Conservation (phyloP, 2,329 filamentous ascomycete genomes). For the Colletotrichum viniferum region DNA sequence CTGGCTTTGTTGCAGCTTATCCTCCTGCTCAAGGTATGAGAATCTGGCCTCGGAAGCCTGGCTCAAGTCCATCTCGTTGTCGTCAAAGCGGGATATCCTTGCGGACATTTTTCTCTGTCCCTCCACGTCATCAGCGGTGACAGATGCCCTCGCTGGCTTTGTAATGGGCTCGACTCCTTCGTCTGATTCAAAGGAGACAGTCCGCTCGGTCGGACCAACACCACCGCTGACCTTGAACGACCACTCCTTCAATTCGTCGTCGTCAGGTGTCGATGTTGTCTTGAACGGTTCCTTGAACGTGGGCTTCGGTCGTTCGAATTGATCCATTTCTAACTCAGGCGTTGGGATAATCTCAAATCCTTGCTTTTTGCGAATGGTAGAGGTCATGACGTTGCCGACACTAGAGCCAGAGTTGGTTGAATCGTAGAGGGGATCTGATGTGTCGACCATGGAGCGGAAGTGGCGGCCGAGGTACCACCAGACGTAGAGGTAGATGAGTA, state of each 20-base stretch:
- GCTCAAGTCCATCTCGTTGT: constrained; percentile 10
- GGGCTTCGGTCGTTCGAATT: constrained; percentile 7
- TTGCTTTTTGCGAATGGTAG: constrained; percentile 8
- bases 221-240: background rate
- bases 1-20: constrained; percentile 1
- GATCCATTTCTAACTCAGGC: constrained; percentile 1
- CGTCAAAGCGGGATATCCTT: constrained; percentile 9
- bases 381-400: background rate
- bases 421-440: background rate
- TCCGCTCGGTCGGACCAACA: background rate
- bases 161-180: background rate
- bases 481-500: constrained; percentile 46
- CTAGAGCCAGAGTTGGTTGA: background rate
- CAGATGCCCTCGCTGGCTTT: background rate
- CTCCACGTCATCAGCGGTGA: background rate
- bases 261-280: background rate
- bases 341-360: background rate
- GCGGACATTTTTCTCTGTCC: constrained; percentile 10
- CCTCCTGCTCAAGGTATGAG: constrained; percentile 17
- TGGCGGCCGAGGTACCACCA: constrained; percentile 36
- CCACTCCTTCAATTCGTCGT: background rate
- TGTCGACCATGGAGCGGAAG: constrained; percentile 23
- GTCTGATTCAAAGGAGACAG: background rate
- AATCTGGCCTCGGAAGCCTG: constrained; percentile 17
- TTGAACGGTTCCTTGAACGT: background rate